A percentile compares a stretch with the other conserved stretches of the same genome.
Evolutionary conservation across 169 alveolate genomes (phyloP).

Genomic region (Toxoplasma gondii): DNA sequence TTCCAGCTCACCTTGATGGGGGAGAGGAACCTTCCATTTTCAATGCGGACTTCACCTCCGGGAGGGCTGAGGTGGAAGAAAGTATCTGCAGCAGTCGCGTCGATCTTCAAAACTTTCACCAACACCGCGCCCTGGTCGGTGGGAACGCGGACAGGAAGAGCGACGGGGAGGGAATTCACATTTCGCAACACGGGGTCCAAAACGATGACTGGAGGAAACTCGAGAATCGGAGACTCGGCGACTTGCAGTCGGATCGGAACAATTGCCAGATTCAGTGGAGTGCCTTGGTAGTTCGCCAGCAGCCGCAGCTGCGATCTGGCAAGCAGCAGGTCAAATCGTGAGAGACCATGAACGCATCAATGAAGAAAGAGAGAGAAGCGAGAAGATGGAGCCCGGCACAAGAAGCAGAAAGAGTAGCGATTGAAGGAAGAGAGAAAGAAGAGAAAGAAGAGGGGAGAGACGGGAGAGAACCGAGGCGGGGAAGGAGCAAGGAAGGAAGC

Average conservation of each 20-base stretch:
- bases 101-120: not conserved
- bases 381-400: not conserved
- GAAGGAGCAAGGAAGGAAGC: no score
- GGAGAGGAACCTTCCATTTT: not conserved
- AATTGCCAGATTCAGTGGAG: not conserved
- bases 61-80: not conserved
- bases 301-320: not conserved
- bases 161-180: constrained; percentile 10
- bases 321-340: not conserved
- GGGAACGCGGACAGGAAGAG: not conserved
- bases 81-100: not conserved
- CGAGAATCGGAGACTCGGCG: constrained; percentile 16
- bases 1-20: not conserved
- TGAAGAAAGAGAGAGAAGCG: not conserved
- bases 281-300: constrained; percentile 19
- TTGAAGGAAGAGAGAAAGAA: no score
- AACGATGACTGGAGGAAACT: not conserved
- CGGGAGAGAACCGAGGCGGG: no score
- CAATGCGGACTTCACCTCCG: constrained; percentile 12
- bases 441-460: no score
- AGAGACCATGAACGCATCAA: not conserved
- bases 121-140: constrained; percentile 9
- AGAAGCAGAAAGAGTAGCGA: no score
- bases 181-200: not conserved
- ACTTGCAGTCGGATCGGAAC: constrained; percentile 11